These are phyloP conservation scores for Metschnikowia noctiluminum DNA, from an alignment of 805 yeast genomes.

Conservation along the genomic window DNA sequence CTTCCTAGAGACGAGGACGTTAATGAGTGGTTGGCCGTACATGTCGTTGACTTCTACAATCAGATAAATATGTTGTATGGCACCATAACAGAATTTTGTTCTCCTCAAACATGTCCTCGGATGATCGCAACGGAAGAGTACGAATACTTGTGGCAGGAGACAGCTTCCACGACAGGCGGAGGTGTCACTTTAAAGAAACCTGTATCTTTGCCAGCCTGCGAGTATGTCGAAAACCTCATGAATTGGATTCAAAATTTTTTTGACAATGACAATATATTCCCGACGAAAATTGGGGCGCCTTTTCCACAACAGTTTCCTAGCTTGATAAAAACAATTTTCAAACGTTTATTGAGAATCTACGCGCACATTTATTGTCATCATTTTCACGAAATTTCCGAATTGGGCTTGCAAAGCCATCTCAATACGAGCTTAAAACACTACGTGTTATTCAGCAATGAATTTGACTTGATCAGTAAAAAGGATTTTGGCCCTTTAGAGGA, in stretches of 20 bases:
- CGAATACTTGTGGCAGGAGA: slow-evolving; percentile 95
- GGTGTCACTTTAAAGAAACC: slow-evolving; percentile 56
- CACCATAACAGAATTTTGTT: slow-evolving; percentile 92
- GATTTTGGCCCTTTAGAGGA: slow-evolving; percentile 94
- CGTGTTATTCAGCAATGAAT: slow-evolving; percentile 82
- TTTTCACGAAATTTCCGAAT: slow-evolving; percentile 88
- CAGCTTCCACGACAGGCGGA: slow-evolving; percentile 30
- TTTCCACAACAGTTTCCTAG: slow-evolving; percentile 82
- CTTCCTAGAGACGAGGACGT: slow-evolving; percentile 89
- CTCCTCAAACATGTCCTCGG: slow-evolving; percentile 90
- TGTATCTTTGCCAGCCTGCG: slow-evolving; percentile 88
- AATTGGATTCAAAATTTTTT: slow-evolving; percentile 91
- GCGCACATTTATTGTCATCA: slow-evolving; percentile 98
- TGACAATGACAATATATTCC: slow-evolving; percentile 88
- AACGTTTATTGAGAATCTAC: slow-evolving; percentile 87
- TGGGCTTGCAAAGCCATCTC: slow-evolving; percentile 87
- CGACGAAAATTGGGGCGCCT: slow-evolving; percentile 85
- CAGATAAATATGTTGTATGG: slow-evolving; percentile 97
- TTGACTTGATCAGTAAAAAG: slow-evolving; percentile 66
- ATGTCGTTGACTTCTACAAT: slow-evolving; percentile 95
- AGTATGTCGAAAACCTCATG: slow-evolving; percentile 90
- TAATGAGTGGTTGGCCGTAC: slow-evolving; percentile 95
- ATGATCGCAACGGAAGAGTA: slow-evolving; percentile 98
- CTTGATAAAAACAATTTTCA: slow-evolving; percentile 80
- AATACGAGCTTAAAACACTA: slow-evolving; percentile 95